Evolutionary conservation across 1,139 yeast species (phyloP), one percentile per base, ranked within the genome.

Genomic region (Lodderomyces jiufengensis): DNA sequence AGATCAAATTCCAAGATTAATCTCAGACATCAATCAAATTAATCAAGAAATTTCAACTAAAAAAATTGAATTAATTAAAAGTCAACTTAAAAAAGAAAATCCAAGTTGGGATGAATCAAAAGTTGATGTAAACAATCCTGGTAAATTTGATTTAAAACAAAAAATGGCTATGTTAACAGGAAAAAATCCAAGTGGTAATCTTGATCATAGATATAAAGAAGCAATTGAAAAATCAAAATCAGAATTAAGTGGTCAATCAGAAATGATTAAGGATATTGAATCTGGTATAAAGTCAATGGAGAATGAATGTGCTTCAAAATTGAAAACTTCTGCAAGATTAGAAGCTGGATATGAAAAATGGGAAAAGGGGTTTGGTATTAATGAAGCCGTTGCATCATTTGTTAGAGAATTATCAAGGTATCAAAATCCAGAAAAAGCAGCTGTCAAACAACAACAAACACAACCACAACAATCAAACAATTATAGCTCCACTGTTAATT

Each of bases 111-210:
- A 77, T 12, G 73, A 79, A 26, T 67, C 76, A 2, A 57, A 53
- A 15, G 72, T 87, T 34, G 68, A 71, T 16, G 97, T 96, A 2
- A 78, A 94, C 10, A 97, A 96, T 1, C 73, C 87, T 8, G 86
- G 96, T 3, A 95, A 86, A 25, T 63, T 77, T 11, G 97, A 90
- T 53, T 67, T 90, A 46, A 81, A 80, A 46, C 84, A 90, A 30
- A 72, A 95, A 46, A 87, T 90, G 95, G 95, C 95, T 14, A 86
- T 92, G 7, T 69, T 92, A 47, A 88, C 97, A 0, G 97, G 97
- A 1, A 79, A 79, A 43, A 67, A 80, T 2, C 60, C 66, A 6
- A 68, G 73, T 3, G 27, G 32, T 23, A 42, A 43, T 14, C 36
- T 37, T 2, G 94, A 86, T 48, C 57, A 66, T 12, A 68, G 70